phyloP scores from a whole-genome alignment of 2,329 filamentous ascomycete species.

The Fusarium acutatum region DNA sequence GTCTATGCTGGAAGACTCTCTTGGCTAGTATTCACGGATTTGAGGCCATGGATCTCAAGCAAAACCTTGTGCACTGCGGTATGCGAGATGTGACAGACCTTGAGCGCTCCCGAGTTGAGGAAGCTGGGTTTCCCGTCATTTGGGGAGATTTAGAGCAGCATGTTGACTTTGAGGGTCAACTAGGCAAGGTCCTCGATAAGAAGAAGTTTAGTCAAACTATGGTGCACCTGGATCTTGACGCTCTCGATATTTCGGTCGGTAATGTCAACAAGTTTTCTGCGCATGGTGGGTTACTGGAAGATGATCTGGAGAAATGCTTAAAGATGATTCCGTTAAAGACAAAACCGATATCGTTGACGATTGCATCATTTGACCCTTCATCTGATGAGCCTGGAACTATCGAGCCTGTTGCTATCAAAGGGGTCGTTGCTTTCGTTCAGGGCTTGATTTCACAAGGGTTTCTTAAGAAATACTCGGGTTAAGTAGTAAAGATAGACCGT shows the following conservation, averaged over 20 bases:
- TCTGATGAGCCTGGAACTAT: conserved; percentile 27
- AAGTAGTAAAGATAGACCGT: not conserved
- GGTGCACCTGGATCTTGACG: conserved; percentile 50
- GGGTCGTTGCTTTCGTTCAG: conserved; percentile 16
- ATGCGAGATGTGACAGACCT: conserved; percentile 8
- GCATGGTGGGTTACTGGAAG: conserved; percentile 44
- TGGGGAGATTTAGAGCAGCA: conserved; percentile 37
- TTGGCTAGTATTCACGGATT: conserved; percentile 34
- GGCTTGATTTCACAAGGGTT: conserved; percentile 12
- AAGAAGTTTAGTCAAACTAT: conserved; percentile 30
- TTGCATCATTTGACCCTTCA: conserved; percentile 37
- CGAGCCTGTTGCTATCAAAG: conserved; percentile 26
- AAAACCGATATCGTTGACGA: conserved; percentile 12
- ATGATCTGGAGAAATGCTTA: conserved; percentile 36
- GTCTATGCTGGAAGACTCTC: conserved; percentile 38
- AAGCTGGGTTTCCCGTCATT: conserved; percentile 42
- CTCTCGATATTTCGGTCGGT: conserved; percentile 45
- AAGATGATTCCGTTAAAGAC: conserved; percentile 17
- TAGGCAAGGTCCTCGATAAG: conserved; percentile 13
- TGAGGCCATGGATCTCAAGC: conserved; percentile 9
- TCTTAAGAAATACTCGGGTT: not conserved
- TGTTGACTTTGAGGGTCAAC: conserved; percentile 23
- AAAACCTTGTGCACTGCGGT: not conserved
- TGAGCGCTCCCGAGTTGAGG: conserved; percentile 29
- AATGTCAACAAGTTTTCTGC: conserved; percentile 49